These are phyloP conservation scores for Anthostomella pinea DNA, from an alignment of 2,329 filamentous ascomycete genomes.

Conservation along the genomic window DNA sequence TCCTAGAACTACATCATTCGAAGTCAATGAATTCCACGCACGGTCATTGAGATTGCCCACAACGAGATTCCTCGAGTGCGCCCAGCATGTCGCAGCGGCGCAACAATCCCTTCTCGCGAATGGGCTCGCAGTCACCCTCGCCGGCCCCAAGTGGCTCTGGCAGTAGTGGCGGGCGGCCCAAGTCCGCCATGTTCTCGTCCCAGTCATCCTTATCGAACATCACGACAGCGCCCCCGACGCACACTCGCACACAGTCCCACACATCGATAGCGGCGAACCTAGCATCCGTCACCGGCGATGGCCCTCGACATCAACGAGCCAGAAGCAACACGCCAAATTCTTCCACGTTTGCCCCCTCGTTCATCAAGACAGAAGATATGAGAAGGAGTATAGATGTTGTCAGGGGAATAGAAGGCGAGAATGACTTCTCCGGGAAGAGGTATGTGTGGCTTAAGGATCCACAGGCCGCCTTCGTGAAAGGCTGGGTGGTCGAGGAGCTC, in stretches of 20 bases:
- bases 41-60: constrained; percentile 7
- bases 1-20: constrained; percentile 7
- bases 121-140: constrained; percentile 66
- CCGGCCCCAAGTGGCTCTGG: constrained; percentile 39
- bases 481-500: constrained; percentile 84
- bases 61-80: constrained; percentile 50
- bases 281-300: constrained; percentile 35
- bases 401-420: constrained; percentile 86
- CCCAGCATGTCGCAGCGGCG: constrained; percentile 68
- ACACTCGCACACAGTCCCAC: constrained; percentile 68
- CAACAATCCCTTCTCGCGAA: constrained; percentile 75
- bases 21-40: constrained; percentile 13
- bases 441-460: constrained; percentile 97
- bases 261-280: constrained; percentile 46
- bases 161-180: constrained; percentile 54
- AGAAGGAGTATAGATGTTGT: constrained; percentile 55
- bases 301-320: constrained; percentile 41
- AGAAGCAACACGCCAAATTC: constrained; percentile 62
- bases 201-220: constrained; percentile 43
- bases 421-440: constrained; percentile 97
- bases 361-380: constrained; percentile 86
- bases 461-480: constrained; percentile 83
- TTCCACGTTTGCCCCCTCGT: constrained; percentile 90
- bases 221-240: constrained; percentile 36
- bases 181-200: constrained; percentile 71